Conservation (phyloP, 139 green algal species). For the Micractinium conductrix region DNA sequence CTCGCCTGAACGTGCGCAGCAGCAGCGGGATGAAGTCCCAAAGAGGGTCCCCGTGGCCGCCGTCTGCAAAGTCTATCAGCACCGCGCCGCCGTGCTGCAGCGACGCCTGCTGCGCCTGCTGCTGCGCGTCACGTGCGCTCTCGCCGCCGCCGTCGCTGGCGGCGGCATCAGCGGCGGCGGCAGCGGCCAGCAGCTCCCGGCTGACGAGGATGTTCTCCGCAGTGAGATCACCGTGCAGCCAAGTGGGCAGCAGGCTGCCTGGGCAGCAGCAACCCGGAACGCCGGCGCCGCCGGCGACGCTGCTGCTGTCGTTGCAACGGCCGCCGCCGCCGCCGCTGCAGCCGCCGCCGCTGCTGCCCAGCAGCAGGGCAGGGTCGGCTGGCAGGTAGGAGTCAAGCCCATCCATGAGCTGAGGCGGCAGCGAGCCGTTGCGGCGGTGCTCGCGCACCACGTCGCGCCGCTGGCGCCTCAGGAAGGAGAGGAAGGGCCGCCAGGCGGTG, state of each 20-base stretch:
- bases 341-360: neutral
- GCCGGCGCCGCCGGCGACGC: neutral
- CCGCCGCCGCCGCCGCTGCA: neutral
- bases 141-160: neutral
- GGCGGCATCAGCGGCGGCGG: too few species aligned
- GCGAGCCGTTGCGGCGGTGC: neutral
- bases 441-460: neutral
- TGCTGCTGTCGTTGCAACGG: neutral
- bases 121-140: neutral
- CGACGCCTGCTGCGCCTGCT: neutral
- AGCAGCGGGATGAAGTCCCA: constrained; percentile 50
- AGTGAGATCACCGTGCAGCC: constrained; percentile 52
- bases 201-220: constrained; percentile 45
- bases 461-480: constrained; percentile 39
- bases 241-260: constrained; percentile 1
- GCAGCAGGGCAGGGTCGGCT: constrained; percentile 22
- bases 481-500: constrained; percentile 37
- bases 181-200: neutral
- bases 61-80: constrained; percentile 56
- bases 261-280: too few species aligned
- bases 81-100: neutral
- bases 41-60: constrained; percentile 53
- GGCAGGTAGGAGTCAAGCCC: constrained; percentile 19
- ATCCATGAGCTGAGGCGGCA: constrained; percentile 24
- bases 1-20: constrained; percentile 27